Conservation (phyloP, 768 basidiomycete genomes). For the Hemileccinum rubropunctum region DNA sequence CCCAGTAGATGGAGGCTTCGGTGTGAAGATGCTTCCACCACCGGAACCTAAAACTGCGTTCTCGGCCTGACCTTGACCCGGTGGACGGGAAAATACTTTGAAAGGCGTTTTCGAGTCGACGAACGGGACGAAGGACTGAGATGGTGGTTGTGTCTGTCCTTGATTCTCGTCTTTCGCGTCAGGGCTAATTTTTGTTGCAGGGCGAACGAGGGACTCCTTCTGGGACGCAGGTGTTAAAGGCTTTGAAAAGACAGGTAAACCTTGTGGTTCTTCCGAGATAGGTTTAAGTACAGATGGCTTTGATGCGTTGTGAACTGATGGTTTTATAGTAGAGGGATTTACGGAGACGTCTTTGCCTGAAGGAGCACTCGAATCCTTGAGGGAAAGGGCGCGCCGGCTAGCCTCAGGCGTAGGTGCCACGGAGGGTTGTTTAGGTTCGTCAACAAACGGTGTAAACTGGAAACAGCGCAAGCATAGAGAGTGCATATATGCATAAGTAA, state of each 20-base stretch:
- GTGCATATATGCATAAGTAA: slow-evolving; percentile 10
- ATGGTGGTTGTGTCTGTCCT: slow-evolving; percentile 13
- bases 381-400: slow-evolving; percentile 43
- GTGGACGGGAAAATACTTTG: slow-evolving; percentile 72
- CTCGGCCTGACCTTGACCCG: slow-evolving; percentile 41
- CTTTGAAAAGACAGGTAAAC: slow-evolving; percentile 51
- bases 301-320: slow-evolving; percentile 16
- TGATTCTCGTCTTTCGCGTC: slow-evolving; percentile 18
- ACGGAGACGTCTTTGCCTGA: slow-evolving; percentile 19
- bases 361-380: slow-evolving; percentile 42
- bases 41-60: slow-evolving; percentile 24
- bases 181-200: slow-evolving; percentile 16
- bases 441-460: slow-evolving; percentile 69
- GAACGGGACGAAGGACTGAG: slow-evolving; percentile 42
- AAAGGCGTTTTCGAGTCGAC: slow-evolving; percentile 40
- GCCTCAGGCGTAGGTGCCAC: slow-evolving; percentile 30
- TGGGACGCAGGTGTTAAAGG: slow-evolving; percentile 61
- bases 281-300: slow-evolving; percentile 30
- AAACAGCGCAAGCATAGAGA: not conserved
- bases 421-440: slow-evolving; percentile 46
- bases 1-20: slow-evolving; percentile 37
- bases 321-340: slow-evolving; percentile 25
- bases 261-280: slow-evolving; percentile 35
- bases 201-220: slow-evolving; percentile 33
- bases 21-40: slow-evolving; percentile 38